A percentile compares a stretch with the other conserved stretches of the same genome.
These are phyloP conservation scores for Cordyceps militaris DNA, from an alignment of 2,329 filamentous ascomycete species.

Conservation along the genomic window DNA sequence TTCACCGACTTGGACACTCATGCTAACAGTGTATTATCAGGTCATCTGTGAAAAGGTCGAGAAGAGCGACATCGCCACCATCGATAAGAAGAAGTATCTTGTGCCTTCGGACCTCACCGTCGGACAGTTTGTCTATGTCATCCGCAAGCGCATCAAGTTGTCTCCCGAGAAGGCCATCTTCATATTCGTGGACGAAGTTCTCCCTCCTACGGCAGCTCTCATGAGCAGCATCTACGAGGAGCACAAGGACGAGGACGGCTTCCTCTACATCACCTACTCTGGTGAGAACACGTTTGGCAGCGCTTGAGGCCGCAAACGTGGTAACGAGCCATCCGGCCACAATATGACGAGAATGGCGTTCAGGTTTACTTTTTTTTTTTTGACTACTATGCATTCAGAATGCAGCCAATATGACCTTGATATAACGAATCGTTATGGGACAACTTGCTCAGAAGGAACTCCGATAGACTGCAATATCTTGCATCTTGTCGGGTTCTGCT, in stretches of 20 bases:
- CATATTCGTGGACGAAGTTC: constrained; percentile 98
- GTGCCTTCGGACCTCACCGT: constrained; percentile 96
- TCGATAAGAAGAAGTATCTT: constrained; percentile 99
- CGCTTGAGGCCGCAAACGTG: not conserved
- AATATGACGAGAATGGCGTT: constrained; percentile 28
- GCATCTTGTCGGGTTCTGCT: not conserved
- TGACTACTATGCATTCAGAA: constrained; percentile 6
- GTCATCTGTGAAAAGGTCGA: constrained; percentile 99
- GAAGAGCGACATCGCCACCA: constrained; percentile 97
- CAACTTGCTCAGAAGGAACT: not conserved
- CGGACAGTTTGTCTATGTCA: constrained; percentile 99
- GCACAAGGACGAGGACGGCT: constrained; percentile 82
- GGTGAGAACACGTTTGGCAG: constrained; percentile 96
- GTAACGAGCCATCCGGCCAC: not conserved
- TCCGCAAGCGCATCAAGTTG: constrained; percentile 99
- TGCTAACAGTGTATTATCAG: constrained; percentile 37
- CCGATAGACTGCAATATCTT: constrained; percentile 7
- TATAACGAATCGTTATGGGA: constrained; percentile 6
- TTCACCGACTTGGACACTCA: not conserved
- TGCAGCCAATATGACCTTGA: constrained; percentile 8
- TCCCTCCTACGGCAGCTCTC: constrained; percentile 90
- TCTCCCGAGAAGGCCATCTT: constrained; percentile 99
- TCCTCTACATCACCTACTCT: constrained; percentile 98
- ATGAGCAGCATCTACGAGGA: constrained; percentile 99
- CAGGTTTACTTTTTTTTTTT: constrained; percentile 25